A percentile compares a stretch with the other conserved stretches of the same genome.
These are phyloP conservation scores for Fusarium paranaense DNA, from an alignment of 2,329 filamentous ascomycete genomes.

Conservation along the genomic window DNA sequence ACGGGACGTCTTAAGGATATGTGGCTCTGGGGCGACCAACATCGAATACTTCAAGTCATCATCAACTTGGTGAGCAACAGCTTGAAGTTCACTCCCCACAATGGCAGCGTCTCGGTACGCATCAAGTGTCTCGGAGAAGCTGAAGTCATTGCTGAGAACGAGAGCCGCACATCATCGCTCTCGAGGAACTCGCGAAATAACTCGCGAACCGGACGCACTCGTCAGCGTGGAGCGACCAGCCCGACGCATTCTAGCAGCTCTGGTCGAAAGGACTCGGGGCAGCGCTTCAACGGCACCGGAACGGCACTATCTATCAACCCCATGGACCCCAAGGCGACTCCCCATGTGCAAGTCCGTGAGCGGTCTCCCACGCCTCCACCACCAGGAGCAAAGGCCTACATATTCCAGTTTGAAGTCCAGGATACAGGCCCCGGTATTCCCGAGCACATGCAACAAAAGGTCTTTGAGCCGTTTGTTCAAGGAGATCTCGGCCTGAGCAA, in stretches of 20 bases:
- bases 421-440: slow-evolving; percentile 91
- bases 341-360: slow-evolving; percentile 63
- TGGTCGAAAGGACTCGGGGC: slow-evolving; percentile 43
- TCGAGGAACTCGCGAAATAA: slow-evolving; percentile 60
- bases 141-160: slow-evolving; percentile 54
- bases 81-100: slow-evolving; percentile 86
- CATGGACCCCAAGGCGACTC: slow-evolving; percentile 64
- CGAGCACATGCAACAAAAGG: slow-evolving; percentile 78
- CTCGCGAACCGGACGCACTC: slow-evolving; percentile 56
- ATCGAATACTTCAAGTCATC: slow-evolving; percentile 90
- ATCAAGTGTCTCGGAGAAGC: slow-evolving; percentile 79
- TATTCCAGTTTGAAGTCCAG: slow-evolving; percentile 89
- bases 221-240: slow-evolving; percentile 60
- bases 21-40: slow-evolving; percentile 92
- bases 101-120: slow-evolving; percentile 79
- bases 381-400: slow-evolving; percentile 70
- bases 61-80: slow-evolving; percentile 95
- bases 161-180: slow-evolving; percentile 65
- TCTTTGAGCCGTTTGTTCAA: slow-evolving; percentile 96
- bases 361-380: slow-evolving; percentile 71
- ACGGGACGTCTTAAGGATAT: slow-evolving; percentile 82
- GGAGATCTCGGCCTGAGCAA: slow-evolving; percentile 91
- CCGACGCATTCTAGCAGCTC: slow-evolving; percentile 65
- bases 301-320: slow-evolving; percentile 73
- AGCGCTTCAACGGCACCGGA: slow-evolving; percentile 50